Evolutionary conservation across 2,329 filamentous ascomycete species (phyloP).

Genomic region (Colletotrichum echinochloae): DNA sequence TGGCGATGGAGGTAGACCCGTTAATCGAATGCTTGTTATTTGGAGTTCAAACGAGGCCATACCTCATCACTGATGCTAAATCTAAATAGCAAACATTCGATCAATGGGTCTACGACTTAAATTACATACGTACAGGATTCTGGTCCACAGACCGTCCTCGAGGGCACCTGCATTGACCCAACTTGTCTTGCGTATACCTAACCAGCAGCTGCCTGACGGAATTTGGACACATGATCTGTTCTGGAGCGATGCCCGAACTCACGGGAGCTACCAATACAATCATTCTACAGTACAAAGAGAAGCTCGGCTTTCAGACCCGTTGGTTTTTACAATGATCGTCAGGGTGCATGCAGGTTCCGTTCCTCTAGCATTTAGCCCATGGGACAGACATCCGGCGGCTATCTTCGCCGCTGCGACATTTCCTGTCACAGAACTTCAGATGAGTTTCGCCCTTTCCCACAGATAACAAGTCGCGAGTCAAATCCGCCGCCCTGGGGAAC

Average conservation of each 20-base stretch:
- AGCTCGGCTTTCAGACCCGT: background rate
- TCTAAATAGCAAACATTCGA: no score
- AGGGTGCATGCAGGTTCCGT: background rate
- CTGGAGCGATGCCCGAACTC: background rate
- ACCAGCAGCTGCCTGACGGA: background rate
- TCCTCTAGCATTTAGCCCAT: background rate
- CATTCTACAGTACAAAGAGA: background rate
- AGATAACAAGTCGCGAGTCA: constrained; percentile 34
- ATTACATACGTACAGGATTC: background rate
- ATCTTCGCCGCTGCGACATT: constrained; percentile 26
- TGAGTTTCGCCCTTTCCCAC: constrained; percentile 36
- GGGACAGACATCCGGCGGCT: constrained; percentile 1
- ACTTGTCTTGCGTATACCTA: background rate
- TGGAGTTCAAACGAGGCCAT: constrained; percentile 2
- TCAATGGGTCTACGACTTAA: background rate
- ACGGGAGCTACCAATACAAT: background rate
- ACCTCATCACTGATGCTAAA: background rate
- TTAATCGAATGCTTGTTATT: background rate
- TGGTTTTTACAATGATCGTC: constrained; percentile 6
- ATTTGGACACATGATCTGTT: background rate
- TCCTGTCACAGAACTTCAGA: constrained; percentile 35
- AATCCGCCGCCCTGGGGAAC: constrained; percentile 1
- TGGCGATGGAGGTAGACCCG: constrained; percentile 33
- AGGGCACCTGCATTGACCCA: background rate
- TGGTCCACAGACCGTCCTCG: background rate